Evolutionary conservation across 345 rosid genomes (phyloP), one percentile per base, ranked within the genome.

Genomic region (Arabis hirsuta): DNA sequence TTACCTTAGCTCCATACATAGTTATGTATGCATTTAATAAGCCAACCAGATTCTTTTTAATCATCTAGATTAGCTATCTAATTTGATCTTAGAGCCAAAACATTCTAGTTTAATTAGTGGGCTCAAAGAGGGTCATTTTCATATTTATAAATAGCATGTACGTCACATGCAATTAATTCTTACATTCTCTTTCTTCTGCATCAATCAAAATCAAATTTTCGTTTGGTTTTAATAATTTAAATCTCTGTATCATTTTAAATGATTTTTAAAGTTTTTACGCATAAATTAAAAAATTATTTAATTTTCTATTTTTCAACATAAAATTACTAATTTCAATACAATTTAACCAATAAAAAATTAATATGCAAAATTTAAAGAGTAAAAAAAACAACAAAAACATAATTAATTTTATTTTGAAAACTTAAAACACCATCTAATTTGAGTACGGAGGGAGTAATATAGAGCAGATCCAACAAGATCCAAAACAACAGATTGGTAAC

Each of bases 161-260:
- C 43, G 44, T 54, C 27, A 36, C 57, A 73, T 65, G 58, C 36
- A 65, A 56, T 73, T 43, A 57, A 39, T 61, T 12, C 24, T 27
- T 29, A 42, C 36, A 60, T 38, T 46, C 22, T 71, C 52, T 43
- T 70, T 55, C 56, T 54, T 24, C 13, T 31, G 7, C 36, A 34
- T 24, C 31, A 53, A 54, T 53, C 20, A 54, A 43, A 42, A 9
- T 68, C 73, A 55, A 68, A 3, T 22, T 22, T 22, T 12, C 0
- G 0, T 16, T 16, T 16, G 16, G 0, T 16, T 16, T 16, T 16
- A 16, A 16, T 16, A 16, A 16, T 16, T 16, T 0, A 16, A 16
- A 16, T 0, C 16, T 16, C 16, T 16, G 16, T 16, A 16, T 16
- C 16, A 16, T 16, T 16, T 16, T 16, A 16, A 16, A 16, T 16